Conservation (phyloP, 306 rosid genomes). For the Pachyrhizus erosus region DNA sequence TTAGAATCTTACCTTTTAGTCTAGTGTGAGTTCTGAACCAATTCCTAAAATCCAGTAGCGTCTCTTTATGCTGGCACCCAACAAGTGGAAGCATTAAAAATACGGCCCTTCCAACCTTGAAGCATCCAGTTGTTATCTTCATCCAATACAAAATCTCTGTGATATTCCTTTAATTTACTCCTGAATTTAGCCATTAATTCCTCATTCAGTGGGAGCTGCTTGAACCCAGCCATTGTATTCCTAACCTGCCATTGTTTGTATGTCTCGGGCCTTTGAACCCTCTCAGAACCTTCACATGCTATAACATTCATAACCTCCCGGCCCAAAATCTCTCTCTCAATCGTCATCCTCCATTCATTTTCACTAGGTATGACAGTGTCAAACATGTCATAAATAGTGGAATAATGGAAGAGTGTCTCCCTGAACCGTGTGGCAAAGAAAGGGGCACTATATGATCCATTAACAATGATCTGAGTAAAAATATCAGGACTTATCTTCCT, state of each 20-base stretch:
- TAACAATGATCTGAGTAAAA: slow-evolving; percentile 52
- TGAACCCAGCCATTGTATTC: slow-evolving; percentile 65
- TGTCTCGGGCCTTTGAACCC: slow-evolving; percentile 84
- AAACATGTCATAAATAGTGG: slow-evolving; percentile 62
- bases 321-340: slow-evolving; percentile 66
- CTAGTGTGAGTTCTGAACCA: not conserved
- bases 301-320: slow-evolving; percentile 73
- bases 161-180: slow-evolving; percentile 52
- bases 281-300: slow-evolving; percentile 76
- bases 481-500: slow-evolving; percentile 75
- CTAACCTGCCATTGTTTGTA: slow-evolving; percentile 76
- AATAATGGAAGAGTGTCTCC: slow-evolving; percentile 77
- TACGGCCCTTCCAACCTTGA: slow-evolving; percentile 89
- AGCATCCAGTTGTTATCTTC: slow-evolving; percentile 73
- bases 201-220: slow-evolving; percentile 55
- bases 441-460: slow-evolving; percentile 71
- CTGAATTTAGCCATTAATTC: slow-evolving; percentile 50
- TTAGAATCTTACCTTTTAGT: slow-evolving; percentile 25
- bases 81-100: slow-evolving; percentile 35
- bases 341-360: slow-evolving; percentile 54
- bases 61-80: not conserved
- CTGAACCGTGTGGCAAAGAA: slow-evolving; percentile 74
- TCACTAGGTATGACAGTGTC: slow-evolving; percentile 59
- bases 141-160: slow-evolving; percentile 67
- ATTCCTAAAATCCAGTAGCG: not conserved